Evolutionary conservation across 768 basidiomycete genomes (phyloP), one percentile per base, ranked within the genome.

Genomic region (Mycena alexandri): DNA sequence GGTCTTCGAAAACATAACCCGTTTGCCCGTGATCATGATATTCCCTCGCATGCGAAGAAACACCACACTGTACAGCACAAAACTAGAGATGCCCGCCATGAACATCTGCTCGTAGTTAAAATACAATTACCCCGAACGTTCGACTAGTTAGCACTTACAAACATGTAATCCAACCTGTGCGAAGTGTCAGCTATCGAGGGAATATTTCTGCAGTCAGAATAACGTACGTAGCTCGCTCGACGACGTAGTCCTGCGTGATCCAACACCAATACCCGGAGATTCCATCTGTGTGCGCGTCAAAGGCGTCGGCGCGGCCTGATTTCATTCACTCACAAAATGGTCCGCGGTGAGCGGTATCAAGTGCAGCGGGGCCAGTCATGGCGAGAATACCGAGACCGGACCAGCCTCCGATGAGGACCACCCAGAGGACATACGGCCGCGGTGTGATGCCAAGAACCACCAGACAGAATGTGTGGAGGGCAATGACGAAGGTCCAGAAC

Each of bases 181-280:
- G 57, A 47, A 42, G 34, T 43, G 43, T 25, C 13, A 43, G 17
- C 34, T 43, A 21, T 47, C n/a, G 22, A 47, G 34, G 21, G 47
- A n/a, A 38, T 46, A 50, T 48, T 34, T 42, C 50, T 38, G 50
- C 24, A 33, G 12, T 52, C 52, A 8, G 24, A 38, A 38, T 29
- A 21, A n/a, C 85, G 38, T 78, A 86, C 86, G 79, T 79, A 38
- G 86, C 78, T 21, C 82, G 80, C 66, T 82, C 76, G 0, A 74
- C 62, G 2, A 74, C 72, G 65, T 87, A 87, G 24, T 74, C 75
- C 16, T 79, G 77, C 11, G 83, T 77, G 29, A 89, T 88, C 85
- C 86, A 87, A 71, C 86, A 88, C 84, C 84, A 87, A 68, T 83
- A 81, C 1, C 84, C 86, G 0, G 84, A 82, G 43, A 87, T 82